A percentile compares a stretch with the other conserved stretches of the same genome.
Conservation (phyloP, 2,329 filamentous ascomycete species). For the Penicillium expansum region DNA sequence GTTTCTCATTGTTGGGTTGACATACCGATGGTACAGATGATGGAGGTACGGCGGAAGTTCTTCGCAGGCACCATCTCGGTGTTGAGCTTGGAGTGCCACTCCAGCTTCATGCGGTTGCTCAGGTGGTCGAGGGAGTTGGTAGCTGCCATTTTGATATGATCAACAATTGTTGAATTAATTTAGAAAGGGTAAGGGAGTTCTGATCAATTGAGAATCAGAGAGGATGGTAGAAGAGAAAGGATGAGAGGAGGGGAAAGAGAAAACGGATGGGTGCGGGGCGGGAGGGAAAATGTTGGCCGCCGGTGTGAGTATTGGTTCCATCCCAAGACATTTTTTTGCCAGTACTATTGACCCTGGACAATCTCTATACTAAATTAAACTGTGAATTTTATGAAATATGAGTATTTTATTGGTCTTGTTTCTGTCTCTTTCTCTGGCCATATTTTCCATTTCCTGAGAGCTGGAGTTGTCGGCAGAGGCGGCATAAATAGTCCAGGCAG, state of each 20-base stretch:
- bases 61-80: constrained; percentile 82
- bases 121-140: constrained; percentile 85
- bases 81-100: constrained; percentile 76
- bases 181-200: constrained; percentile 5
- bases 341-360: background rate
- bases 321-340: constrained; percentile 19
- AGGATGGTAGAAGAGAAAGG: constrained; percentile 15
- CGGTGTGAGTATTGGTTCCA: constrained; percentile 21
- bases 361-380: constrained; percentile 8
- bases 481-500: constrained; percentile 5
- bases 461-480: constrained; percentile 8
- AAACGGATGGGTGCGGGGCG: constrained; percentile 26
- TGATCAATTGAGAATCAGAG: constrained; percentile 15
- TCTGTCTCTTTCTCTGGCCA: background rate
- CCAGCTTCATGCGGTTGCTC: constrained; percentile 68
- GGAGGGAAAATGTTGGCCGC: constrained; percentile 40
- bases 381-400: background rate
- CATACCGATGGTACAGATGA: constrained; percentile 93
- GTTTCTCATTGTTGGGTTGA: background rate
- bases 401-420: background rate
- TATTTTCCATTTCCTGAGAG: background rate
- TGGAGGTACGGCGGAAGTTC: constrained; percentile 94
- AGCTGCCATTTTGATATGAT: constrained; percentile 57
- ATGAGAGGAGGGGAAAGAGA: constrained; percentile 19
- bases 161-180: constrained; percentile 13